These are phyloP conservation scores for Lasiodiplodia gonubiensis DNA, from an alignment of 2,329 filamentous ascomycete genomes.

Conservation along the genomic window DNA sequence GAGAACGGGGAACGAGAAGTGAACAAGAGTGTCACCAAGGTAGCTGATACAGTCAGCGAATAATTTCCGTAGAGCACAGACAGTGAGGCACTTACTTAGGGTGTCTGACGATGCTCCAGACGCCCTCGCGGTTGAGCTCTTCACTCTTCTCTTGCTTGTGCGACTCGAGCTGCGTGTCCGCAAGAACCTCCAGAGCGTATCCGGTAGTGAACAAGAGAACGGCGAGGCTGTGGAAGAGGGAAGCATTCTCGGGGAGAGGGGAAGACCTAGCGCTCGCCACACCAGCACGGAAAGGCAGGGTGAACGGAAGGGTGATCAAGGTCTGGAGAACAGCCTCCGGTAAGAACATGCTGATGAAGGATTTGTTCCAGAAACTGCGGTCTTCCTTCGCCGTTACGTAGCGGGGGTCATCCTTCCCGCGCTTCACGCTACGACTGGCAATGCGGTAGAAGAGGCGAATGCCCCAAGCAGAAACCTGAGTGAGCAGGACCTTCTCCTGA, in stretches of 20 bases:
- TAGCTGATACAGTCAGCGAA: conserved; percentile 52
- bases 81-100: conserved; percentile 58
- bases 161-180: conserved; percentile 61
- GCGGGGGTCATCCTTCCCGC: conserved; percentile 62
- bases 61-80: neutral
- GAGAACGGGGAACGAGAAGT: conserved; percentile 64
- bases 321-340: conserved; percentile 65
- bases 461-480: conserved; percentile 64
- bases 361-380: conserved; percentile 62
- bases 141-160: conserved; percentile 51
- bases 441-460: conserved; percentile 62
- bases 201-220: conserved; percentile 64
- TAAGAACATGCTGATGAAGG: conserved; percentile 60
- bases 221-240: conserved; percentile 49
- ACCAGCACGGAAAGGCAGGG: conserved; percentile 58
- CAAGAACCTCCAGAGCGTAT: conserved; percentile 61
- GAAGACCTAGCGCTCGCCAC: conserved; percentile 18
- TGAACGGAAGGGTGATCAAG: conserved; percentile 63
- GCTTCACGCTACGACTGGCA: conserved; percentile 54
- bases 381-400: conserved; percentile 61
- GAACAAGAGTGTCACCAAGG: conserved; percentile 65
- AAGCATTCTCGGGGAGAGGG: conserved; percentile 38
- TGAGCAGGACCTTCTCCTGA: conserved; percentile 62
- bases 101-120: conserved; percentile 67
- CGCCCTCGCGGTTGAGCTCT: conserved; percentile 60